These are phyloP conservation scores for Jackrogersella minutella DNA, from an alignment of 495 filamentous ascomycete genomes.

Conservation along the genomic window DNA sequence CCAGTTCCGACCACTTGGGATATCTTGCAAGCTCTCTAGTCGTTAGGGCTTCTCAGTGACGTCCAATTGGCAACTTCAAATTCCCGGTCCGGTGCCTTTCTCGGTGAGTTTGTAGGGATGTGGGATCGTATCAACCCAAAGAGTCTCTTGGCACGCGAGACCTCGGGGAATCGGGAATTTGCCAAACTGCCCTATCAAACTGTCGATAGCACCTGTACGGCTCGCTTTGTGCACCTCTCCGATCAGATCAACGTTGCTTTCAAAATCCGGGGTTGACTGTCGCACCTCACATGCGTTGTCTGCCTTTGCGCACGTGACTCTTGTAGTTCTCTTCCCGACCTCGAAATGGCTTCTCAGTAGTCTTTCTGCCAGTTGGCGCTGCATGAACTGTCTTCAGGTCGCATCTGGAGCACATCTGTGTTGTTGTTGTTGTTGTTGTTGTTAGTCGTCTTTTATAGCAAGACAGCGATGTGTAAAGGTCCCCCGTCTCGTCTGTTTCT, in stretches of 20 bases:
- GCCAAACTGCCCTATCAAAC: conserved; percentile 29
- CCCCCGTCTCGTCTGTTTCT: neutral
- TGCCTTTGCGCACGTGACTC: conserved; percentile 23
- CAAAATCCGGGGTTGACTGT: conserved; percentile 9
- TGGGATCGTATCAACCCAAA: conserved; percentile 27
- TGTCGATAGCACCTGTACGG: conserved; percentile 15
- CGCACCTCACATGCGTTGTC: conserved; percentile 14
- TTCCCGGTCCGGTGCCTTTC: conserved; percentile 34
- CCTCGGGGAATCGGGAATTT: conserved; percentile 35
- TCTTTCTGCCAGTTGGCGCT: neutral
- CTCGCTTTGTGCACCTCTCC: neutral
- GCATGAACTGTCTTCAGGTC: conserved; percentile 2
- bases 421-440: too few relatives aligned
- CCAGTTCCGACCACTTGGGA: conserved; percentile 12
- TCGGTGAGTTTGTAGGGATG: conserved; percentile 34
- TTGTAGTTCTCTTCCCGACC: neutral
- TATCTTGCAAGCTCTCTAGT: conserved; percentile 9
- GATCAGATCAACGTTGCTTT: neutral
- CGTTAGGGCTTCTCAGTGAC: neutral
- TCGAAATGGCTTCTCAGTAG: neutral
- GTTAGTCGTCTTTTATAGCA: neutral
- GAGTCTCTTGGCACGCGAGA: conserved; percentile 31
- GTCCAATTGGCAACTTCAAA: conserved; percentile 33
- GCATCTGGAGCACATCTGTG: neutral
- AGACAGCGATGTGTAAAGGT: too few relatives aligned